A percentile compares a stretch with the other conserved stretches of the same genome.
phyloP scores from a whole-genome alignment of 2,329 filamentous ascomycete species.

The Trichoderma semiorbis region DNA sequence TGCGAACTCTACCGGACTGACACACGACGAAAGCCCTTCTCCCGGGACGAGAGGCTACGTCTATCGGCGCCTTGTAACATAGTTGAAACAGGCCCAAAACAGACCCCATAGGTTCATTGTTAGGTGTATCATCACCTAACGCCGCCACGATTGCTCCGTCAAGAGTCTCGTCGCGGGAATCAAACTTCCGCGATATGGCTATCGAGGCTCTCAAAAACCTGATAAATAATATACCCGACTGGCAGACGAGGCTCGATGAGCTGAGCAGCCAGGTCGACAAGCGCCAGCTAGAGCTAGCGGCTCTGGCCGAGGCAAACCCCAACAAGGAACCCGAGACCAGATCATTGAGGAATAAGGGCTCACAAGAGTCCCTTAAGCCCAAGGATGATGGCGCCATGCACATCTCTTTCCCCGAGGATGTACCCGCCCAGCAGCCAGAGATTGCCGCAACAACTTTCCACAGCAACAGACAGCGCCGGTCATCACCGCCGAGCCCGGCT shows the following conservation, averaged over 20 bases:
- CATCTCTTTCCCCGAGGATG: slow-evolving; percentile 22
- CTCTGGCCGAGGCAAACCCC: slow-evolving; percentile 35
- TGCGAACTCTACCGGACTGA: slow-evolving; percentile 14
- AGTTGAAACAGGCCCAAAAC: not conserved
- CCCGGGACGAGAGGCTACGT: not conserved
- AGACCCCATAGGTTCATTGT: slow-evolving; percentile 19
- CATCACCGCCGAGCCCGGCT: slow-evolving; percentile 16
- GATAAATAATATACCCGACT: slow-evolving; percentile 55
- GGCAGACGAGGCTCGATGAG: slow-evolving; percentile 57
- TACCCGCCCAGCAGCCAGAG: not conserved
- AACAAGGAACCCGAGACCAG: slow-evolving; percentile 31
- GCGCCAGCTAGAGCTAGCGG: slow-evolving; percentile 59
- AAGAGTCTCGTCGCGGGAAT: slow-evolving; percentile 29
- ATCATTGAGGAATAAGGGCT: slow-evolving; percentile 50
- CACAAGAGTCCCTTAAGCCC: slow-evolving; percentile 52
- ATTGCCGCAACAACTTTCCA: not conserved
- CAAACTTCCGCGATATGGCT: slow-evolving; percentile 36
- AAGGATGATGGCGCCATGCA: slow-evolving; percentile 40
- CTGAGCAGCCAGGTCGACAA: slow-evolving; percentile 59
- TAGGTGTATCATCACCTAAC: slow-evolving; percentile 32
- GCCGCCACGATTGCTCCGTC: slow-evolving; percentile 24
- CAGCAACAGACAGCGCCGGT: slow-evolving; percentile 12
- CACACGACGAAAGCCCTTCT: not conserved
- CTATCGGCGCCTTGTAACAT: not conserved
- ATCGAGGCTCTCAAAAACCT: slow-evolving; percentile 57